Percentiles rank a stretch among this genome's conserved stretches.
phyloP scores from a whole-genome alignment of 164 flowering plant species.

The Vitis vinifera region DNA sequence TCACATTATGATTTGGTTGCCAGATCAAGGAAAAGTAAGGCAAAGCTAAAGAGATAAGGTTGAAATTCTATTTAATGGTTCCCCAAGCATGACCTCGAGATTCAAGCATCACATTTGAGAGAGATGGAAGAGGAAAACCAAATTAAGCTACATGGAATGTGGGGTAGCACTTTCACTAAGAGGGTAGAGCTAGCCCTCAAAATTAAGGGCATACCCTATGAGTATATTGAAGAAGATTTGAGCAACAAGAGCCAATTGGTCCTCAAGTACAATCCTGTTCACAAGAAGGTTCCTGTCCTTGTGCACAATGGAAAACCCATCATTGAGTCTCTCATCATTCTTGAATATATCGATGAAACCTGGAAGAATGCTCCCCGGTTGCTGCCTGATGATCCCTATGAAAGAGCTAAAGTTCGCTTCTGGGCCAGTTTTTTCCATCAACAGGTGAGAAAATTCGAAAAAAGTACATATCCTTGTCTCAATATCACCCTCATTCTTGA shows the following conservation, averaged over 20 bases:
- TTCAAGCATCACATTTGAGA: too few relatives aligned
- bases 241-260: conserved; percentile 26
- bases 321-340: conserved; percentile 31
- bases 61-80: too few relatives aligned
- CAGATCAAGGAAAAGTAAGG: too few relatives aligned
- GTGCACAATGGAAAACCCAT: conserved; percentile 32
- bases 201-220: conserved; percentile 29
- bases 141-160: conserved; percentile 21
- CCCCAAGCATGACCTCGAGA: too few relatives aligned
- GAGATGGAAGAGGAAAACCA: conserved; percentile 2
- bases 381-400: too few relatives aligned
- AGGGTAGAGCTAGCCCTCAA: conserved; percentile 35
- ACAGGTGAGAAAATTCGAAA: conserved; percentile 12
- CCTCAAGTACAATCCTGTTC: conserved; percentile 34
- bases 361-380: conserved; percentile 19
- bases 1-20: too few relatives aligned
- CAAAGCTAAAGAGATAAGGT: too few relatives aligned
- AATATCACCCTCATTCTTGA: neutral
- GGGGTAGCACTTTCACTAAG: conserved; percentile 19
- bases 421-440: conserved; percentile 27
- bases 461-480: too few relatives aligned
- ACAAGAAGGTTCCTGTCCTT: conserved; percentile 38
- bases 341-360: conserved; percentile 39
- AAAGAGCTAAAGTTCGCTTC: conserved; percentile 14
- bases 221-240: conserved; percentile 36